phyloP scores from a whole-genome alignment of 257 asterid genomes.

The Capsicum pubescens region DNA sequence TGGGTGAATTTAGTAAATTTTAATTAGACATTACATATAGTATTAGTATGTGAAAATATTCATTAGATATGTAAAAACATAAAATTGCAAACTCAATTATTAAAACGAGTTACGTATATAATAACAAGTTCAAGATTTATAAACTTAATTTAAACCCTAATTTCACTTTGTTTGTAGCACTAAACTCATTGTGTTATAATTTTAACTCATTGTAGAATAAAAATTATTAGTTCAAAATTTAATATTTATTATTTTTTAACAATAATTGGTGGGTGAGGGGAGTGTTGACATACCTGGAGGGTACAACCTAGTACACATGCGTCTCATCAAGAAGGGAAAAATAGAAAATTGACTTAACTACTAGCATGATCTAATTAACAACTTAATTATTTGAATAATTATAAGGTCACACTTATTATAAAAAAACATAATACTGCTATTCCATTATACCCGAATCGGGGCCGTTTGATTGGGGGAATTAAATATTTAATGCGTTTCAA shows the following conservation, averaged over 20 bases:
- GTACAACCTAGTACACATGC: slow-evolving; percentile 4
- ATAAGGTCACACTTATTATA: too few relatives aligned
- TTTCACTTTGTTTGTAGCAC: neutral
- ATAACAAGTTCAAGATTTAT: neutral
- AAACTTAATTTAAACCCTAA: neutral
- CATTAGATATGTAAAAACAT: too few relatives aligned
- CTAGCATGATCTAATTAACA: neutral
- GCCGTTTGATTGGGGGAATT: too few relatives aligned
- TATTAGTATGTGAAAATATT: too few relatives aligned
- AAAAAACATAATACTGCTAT: neutral
- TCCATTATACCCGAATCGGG: neutral
- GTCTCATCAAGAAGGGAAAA: neutral
- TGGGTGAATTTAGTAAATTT: too few relatives aligned
- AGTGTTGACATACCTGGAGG: neutral
- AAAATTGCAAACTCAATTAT: neutral
- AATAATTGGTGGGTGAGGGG: neutral
- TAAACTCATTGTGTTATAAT: neutral
- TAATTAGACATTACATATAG: too few relatives aligned
- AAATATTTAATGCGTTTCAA: too few relatives aligned
- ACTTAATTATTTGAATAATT: neutral
- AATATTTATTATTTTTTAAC: neutral
- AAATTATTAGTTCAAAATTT: neutral
- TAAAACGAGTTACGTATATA: neutral
- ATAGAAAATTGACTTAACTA: neutral
- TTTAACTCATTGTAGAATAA: neutral